A percentile compares a stretch with the other conserved stretches of the same genome.
These are phyloP conservation scores for Pythium guiyangense DNA, from an alignment of 352 stramenopile genomes.

Conservation along the genomic window DNA sequence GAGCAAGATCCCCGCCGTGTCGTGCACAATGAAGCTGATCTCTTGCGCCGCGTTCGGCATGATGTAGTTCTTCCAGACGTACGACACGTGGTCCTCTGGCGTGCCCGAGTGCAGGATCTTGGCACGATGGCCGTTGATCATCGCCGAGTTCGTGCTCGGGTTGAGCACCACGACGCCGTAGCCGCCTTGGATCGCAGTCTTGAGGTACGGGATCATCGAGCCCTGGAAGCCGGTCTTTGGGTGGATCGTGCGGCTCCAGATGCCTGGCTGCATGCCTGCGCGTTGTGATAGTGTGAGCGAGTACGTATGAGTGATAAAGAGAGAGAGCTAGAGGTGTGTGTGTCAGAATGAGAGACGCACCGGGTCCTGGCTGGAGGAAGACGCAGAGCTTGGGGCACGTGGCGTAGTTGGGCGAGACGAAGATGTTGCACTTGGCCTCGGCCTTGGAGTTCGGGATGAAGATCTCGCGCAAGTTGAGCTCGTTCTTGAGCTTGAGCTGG, in stretches of 20 bases:
- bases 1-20: conserved; percentile 61
- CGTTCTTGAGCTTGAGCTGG: conserved; percentile 82
- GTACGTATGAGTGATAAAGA: no score
- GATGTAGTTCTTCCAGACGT: conserved; percentile 88
- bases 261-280: conserved; percentile 59
- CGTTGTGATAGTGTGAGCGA: background rate
- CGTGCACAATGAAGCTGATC: conserved; percentile 83
- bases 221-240: conserved; percentile 79
- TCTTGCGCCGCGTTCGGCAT: conserved; percentile 73
- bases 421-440: conserved; percentile 84
- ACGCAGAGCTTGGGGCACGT: conserved; percentile 76
- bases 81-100: conserved; percentile 71
- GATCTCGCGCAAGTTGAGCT: conserved; percentile 78
- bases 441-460: conserved; percentile 88
- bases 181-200: conserved; percentile 79
- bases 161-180: conserved; percentile 83
- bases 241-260: conserved; percentile 71
- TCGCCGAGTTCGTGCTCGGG: conserved; percentile 74
- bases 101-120: conserved; percentile 80
- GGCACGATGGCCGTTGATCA: conserved; percentile 74
- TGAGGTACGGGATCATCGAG: conserved; percentile 87
- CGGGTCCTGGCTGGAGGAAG: conserved; percentile 72
- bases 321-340: no score
- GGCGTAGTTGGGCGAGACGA: conserved; percentile 78
- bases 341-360: no score